A percentile compares a stretch with the other conserved stretches of the same genome.
Evolutionary conservation across 768 basidiomycete genomes (phyloP).

Genomic region (Boletus pseudopeckii): DNA sequence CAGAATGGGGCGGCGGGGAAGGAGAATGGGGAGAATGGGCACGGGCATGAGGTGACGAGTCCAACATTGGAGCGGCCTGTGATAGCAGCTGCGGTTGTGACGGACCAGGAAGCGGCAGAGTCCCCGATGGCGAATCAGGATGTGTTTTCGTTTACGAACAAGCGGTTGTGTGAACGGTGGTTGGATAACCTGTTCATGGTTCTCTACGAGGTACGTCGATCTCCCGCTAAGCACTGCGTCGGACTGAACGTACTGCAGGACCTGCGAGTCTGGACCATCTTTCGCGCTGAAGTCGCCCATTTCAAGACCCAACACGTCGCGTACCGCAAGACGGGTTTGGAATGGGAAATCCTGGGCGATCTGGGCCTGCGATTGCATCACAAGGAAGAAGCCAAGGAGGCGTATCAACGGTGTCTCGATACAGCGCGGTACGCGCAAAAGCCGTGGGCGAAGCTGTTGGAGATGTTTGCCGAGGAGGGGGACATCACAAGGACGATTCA

Average conservation of each 20-base stretch:
- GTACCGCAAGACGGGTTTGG: conserved; percentile 92
- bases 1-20: not conserved
- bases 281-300: conserved; percentile 96
- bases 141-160: conserved; percentile 90
- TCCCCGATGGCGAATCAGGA: conserved; percentile 42
- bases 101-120: conserved; percentile 21
- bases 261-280: conserved; percentile 97
- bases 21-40: conserved; percentile 23
- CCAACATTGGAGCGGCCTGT: conserved; percentile 41
- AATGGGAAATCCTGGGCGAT: conserved; percentile 99
- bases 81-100: conserved; percentile 38
- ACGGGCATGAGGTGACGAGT: conserved; percentile 18
- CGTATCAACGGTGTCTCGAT: conserved; percentile 92
- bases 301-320: conserved; percentile 99
- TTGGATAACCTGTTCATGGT: conserved; percentile 98
- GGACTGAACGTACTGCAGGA: conserved; percentile 44
- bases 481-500: conserved; percentile 90
- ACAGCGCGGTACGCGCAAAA: conserved; percentile 81
- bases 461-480: conserved; percentile 95
- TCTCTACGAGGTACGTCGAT: conserved; percentile 75
- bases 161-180: conserved; percentile 96
- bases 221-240: not conserved
- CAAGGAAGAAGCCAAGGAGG: conserved; percentile 98
- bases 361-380: conserved; percentile 91
- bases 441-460: conserved; percentile 91